Evolutionary conservation across 2,329 filamentous ascomycete species (phyloP).

Genomic region (Pseudogymnoascus sp.): DNA sequence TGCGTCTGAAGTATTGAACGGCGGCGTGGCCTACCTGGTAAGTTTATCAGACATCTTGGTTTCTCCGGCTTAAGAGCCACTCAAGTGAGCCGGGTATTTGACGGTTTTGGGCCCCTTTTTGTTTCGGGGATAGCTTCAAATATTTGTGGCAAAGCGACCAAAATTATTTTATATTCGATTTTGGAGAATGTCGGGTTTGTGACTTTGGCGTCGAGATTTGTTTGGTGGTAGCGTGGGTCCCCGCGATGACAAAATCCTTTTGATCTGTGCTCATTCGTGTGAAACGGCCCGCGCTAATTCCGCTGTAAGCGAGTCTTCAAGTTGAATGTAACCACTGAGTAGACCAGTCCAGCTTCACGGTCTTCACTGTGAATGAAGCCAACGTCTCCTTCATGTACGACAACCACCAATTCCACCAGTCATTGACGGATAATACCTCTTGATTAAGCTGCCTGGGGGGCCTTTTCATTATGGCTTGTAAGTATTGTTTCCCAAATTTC

Average conservation of each 20-base stretch:
- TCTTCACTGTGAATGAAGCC: not conserved
- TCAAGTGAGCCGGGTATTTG: not conserved
- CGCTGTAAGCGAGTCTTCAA: constrained; percentile 8
- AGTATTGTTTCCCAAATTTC: constrained; percentile 23
- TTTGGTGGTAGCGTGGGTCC: constrained; percentile 9
- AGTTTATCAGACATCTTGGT: constrained; percentile 78
- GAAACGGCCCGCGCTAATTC: constrained; percentile 9
- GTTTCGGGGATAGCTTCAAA: not conserved
- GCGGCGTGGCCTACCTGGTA: constrained; percentile 62
- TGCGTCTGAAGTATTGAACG: not conserved
- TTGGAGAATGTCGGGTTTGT: constrained; percentile 3
- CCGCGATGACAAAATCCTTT: constrained; percentile 10
- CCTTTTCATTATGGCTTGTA: constrained; percentile 33
- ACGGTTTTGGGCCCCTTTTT: not conserved
- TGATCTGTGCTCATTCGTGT: constrained; percentile 10
- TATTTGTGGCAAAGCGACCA: constrained; percentile 1
- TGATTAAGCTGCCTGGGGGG: constrained; percentile 21
- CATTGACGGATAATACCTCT: constrained; percentile 11
- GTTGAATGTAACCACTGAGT: constrained; percentile 8
- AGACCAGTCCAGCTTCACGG: constrained; percentile 8
- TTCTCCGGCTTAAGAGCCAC: constrained; percentile 6
- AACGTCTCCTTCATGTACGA: constrained; percentile 9
- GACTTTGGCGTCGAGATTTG: constrained; percentile 8
- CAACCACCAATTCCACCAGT: constrained; percentile 9
- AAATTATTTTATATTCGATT: not conserved